Percentiles rank a stretch among this genome's conserved stretches.
Conservation (phyloP, 192 early-diverging fungal species). For the Mortierella alpina region DNA sequence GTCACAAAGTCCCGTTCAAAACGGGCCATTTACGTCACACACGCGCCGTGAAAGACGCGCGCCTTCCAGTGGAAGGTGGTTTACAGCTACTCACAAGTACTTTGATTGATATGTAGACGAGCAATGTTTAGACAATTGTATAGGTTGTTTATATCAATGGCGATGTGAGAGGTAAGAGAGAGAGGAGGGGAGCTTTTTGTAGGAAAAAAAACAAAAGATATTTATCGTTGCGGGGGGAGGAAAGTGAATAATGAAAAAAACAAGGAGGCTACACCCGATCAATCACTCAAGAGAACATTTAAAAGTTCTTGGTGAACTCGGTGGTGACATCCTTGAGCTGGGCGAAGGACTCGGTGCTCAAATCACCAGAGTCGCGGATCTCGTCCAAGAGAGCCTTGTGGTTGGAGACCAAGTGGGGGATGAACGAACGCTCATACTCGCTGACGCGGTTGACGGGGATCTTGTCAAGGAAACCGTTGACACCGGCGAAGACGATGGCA, state of each 20-base stretch:
- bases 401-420: slow-evolving; percentile 89
- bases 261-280: not conserved
- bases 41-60: no score
- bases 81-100: no score
- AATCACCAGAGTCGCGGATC: slow-evolving; percentile 90
- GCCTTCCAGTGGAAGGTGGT: no score
- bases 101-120: no score
- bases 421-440: slow-evolving; percentile 92
- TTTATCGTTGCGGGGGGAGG: slow-evolving; percentile 13
- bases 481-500: slow-evolving; percentile 98
- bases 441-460: slow-evolving; percentile 93
- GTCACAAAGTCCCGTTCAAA: no score
- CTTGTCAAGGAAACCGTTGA: slow-evolving; percentile 99
- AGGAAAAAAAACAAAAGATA: not conserved
- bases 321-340: slow-evolving; percentile 90
- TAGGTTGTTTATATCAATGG: not conserved
- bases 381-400: slow-evolving; percentile 88
- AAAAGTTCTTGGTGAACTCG: slow-evolving; percentile 78
- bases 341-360: slow-evolving; percentile 88
- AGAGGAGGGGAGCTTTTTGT: not conserved
- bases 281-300: not conserved
- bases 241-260: not conserved
- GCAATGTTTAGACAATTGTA: no score
- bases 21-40: no score
- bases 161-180: slow-evolving; percentile 4